phyloP scores from a whole-genome alignment of 2,329 filamentous ascomycete species.

The Hirsutella rhossiliensis region DNA sequence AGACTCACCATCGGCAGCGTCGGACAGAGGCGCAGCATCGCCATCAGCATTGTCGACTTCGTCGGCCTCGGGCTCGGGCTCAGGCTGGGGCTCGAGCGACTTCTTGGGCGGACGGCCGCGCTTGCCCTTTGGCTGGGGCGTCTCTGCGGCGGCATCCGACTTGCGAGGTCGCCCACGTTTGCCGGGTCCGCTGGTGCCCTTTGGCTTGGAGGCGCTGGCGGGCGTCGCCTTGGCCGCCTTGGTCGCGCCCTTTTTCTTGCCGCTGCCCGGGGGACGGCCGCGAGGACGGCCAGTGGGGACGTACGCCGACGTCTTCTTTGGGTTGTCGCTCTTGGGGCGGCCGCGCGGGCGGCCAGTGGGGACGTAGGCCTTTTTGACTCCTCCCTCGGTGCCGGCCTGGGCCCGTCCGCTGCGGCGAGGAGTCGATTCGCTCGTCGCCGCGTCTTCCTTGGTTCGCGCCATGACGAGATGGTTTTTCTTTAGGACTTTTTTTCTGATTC shows the following conservation, averaged over 20 bases:
- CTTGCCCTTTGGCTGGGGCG: constrained; percentile 5
- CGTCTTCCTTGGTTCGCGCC: constrained; percentile 21
- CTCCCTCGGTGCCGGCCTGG: constrained; percentile 21
- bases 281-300: constrained; percentile 31
- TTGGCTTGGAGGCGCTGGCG: not conserved
- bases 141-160: constrained; percentile 8
- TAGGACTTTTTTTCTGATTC: not conserved
- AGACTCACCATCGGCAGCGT: constrained; percentile 1
- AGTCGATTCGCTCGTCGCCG: constrained; percentile 8
- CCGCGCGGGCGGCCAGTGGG: constrained; percentile 29
- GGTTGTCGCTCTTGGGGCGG: constrained; percentile 25
- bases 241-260: constrained; percentile 12
- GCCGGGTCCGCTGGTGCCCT: constrained; percentile 4
- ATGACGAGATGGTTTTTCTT: constrained; percentile 5
- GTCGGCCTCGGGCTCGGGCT: constrained; percentile 9
- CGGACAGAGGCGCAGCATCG: not conserved
- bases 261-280: constrained; percentile 33
- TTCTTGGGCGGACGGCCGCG: constrained; percentile 1
- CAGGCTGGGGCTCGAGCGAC: not conserved
- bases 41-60: constrained; percentile 11
- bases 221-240: not conserved
- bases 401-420: constrained; percentile 11
- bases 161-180: constrained; percentile 20
- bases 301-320: constrained; percentile 19
- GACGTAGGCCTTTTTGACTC: constrained; percentile 22